Evolutionary conservation across 306 rosid species (phyloP), one percentile per base, ranked within the genome.

Genomic region (Inga oerstediana): DNA sequence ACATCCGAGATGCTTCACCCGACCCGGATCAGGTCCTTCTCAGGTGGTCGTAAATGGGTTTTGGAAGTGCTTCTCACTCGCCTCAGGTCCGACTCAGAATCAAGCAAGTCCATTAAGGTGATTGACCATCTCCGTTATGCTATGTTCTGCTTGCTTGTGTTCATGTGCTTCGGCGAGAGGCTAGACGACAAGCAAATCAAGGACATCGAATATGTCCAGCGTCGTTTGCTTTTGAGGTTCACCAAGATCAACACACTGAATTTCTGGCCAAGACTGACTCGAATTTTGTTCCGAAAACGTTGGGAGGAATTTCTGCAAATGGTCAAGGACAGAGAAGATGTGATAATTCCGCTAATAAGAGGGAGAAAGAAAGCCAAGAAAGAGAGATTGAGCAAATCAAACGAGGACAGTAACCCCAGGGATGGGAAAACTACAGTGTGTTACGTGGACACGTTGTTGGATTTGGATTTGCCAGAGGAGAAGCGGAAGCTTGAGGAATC

Each of bases 131-230:
- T 74, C 17, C 78, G 16, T 0, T 49, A 74, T 30, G 78, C 78
- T 8, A 74, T 74, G 78, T 74, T 74, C 64, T 49, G 78, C 61
- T 49, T 74, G 78, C 43, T 74, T 5, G 78, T 49, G 22, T 74
- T 74, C 78, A 49, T 74, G 62, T 74, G 78, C 41, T 74, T 74
- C 4, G 78, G 78, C 5, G 64, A 74, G 7, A 30, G 2, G 58
- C 8, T 74, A 13, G 27, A 48, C 1, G 78, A 74, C 11, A 51
- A 74, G 78, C 24, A 74, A 32, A 17, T 74, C 44, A 74, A 16
- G 1, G 64, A 49, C 1, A 17, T 74, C 10, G 78, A 74, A 51
- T 16, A 7, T 9, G 45, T 49, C 16, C 44, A 16, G 64, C 78
- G 78, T 32, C 78, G 44, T 49, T 32, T 27, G 10, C 39, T 45